Base-by-base conservation (phyloP, 257 asterid species). In the Buddleja alternifolia region DNA sequence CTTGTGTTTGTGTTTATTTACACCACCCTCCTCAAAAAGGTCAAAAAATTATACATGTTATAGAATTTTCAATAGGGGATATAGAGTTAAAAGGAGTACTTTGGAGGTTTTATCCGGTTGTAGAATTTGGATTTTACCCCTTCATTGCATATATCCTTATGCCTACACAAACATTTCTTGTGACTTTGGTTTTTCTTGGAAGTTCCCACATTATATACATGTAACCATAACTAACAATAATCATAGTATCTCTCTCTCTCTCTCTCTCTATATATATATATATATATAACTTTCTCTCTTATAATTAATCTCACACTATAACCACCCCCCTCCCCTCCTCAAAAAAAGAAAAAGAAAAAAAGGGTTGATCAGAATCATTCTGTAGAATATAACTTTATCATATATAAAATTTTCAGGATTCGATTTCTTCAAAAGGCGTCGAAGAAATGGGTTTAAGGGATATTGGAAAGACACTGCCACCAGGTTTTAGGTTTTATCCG, bases 401-500 rank as follows among this genome's bases (percentile, higher is more conserved):
- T n/a, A n/a, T n/a, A 29, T 29, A 1, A 29, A 5, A 1, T 29
- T 29, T 1, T 29, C 34, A 29, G 5, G 34, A 29, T 29, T 29
- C 5, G 5, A 29, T 29, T 29, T 29, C 34, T 2, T 29, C 1
- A 1, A 69, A 75, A n/a, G n/a, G n/a, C n/a, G n/a, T n/a, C n/a
- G n/a, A n/a, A n/a, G n/a, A 55, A 12, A 89, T 87, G 97, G 95
- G 90, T 12, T 63, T 92, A 44, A 77, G 90, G 58, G 98, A 92
- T 46, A 90, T 92, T 14, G 98, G 96, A 67, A 83, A 83, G 8
- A 82, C 85, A 37, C 81, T 92, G 19, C 98, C 98, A 23, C 95
- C 98, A 0, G 98, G 98, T 0, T 92, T 92, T 63, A 74, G 93
- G 66, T 92, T 92, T 20, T 86, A 83, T 63, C 98, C 98, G 4